Base-by-base conservation (phyloP, 2,329 filamentous ascomycete species). In the Keithomyces neogunnii region DNA sequence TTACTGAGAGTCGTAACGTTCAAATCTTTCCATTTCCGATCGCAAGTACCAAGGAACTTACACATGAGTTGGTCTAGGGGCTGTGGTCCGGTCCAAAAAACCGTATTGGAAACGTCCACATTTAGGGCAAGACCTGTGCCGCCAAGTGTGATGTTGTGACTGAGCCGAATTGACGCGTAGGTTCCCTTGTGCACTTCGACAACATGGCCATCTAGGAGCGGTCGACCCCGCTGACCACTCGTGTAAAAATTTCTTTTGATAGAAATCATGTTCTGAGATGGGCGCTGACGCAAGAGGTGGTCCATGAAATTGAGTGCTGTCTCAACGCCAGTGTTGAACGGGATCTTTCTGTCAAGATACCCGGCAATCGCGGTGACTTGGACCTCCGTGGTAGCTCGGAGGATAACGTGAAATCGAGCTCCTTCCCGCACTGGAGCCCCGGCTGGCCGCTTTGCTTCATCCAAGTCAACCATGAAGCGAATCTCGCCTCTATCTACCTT, bases 291-390 rank as follows among this genome's bases (percentile, higher is more conserved):
- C 51, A 99, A 74, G 6, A 92, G 73, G 63, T 99, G 93, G 56
- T 99, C 93, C 4, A 96, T 73, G 62, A 96, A 96, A 64, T 87
- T 96, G 66, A 97, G 81, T 11, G 87, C 85, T 62, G 93, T 88
- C 6, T 92, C 76, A 26, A 92, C 82, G 26, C 76, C 70, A 38
- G 80, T 81, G 62, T 86, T 80, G 65, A 86, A 86, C 1, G 74
- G 68, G 26, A 77, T 71, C 53, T 77, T 71, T 46, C 82, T 76
- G 1, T 73, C 61, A 2, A 95, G 73, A 63, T 92, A 96, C 0
- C 74, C 72, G 3, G 77, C 69, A 0, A 97, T 75, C 1, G 78
- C 73, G 3, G 75, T 69, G 49, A 97, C 77, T 43, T 86, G 78
- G 28, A 99, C 79, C 2, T 69, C 69, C n/a, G 81, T 85, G 0